These are phyloP conservation scores for Tuber umbilicatum DNA, from an alignment of 495 filamentous ascomycete genomes.

Conservation along the genomic window DNA sequence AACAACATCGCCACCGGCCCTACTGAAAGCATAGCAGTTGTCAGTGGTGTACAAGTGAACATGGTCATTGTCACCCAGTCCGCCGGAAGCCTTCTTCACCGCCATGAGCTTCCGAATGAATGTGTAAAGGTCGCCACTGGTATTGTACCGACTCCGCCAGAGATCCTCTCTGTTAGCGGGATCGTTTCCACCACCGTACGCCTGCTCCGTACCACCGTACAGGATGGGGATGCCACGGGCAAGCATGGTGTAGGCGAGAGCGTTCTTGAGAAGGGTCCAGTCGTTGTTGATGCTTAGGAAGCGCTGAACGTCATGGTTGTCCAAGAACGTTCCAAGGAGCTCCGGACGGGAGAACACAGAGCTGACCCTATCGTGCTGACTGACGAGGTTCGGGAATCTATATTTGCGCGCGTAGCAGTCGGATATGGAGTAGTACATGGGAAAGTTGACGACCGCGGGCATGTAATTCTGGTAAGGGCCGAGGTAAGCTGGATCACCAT, in stretches of 20 bases:
- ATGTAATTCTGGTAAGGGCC: constrained; percentile 60
- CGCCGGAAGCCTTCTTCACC: constrained; percentile 43
- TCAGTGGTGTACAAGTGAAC: constrained; percentile 44
- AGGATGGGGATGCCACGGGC: constrained; percentile 43
- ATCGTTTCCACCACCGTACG: constrained; percentile 53
- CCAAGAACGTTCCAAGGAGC: constrained; percentile 64
- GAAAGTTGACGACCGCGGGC: constrained; percentile 64
- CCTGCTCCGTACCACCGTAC: constrained; percentile 40
- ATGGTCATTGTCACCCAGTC: constrained; percentile 46
- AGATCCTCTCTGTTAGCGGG: constrained; percentile 68
- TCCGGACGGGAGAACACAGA: constrained; percentile 30
- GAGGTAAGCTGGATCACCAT: constrained; percentile 56
- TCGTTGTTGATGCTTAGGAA: constrained; percentile 57
- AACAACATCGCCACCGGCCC: constrained; percentile 43
- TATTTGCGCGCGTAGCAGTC: constrained; percentile 55
- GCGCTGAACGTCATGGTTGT: constrained; percentile 72
- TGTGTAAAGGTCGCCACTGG: constrained; percentile 54
- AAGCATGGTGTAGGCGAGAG: constrained; percentile 55
- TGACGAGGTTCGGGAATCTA: constrained; percentile 54
- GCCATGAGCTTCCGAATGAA: constrained; percentile 42
- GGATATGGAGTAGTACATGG: constrained; percentile 60
- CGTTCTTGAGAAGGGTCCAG: constrained; percentile 58
- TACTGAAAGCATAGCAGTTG: constrained; percentile 45
- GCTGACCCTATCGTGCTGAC: constrained; percentile 41
- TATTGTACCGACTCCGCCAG: constrained; percentile 62